A percentile compares a stretch with the other conserved stretches of the same genome.
These are phyloP conservation scores for Torulaspora globosa DNA, from an alignment of 1,139 yeast genomes.

Conservation along the genomic window DNA sequence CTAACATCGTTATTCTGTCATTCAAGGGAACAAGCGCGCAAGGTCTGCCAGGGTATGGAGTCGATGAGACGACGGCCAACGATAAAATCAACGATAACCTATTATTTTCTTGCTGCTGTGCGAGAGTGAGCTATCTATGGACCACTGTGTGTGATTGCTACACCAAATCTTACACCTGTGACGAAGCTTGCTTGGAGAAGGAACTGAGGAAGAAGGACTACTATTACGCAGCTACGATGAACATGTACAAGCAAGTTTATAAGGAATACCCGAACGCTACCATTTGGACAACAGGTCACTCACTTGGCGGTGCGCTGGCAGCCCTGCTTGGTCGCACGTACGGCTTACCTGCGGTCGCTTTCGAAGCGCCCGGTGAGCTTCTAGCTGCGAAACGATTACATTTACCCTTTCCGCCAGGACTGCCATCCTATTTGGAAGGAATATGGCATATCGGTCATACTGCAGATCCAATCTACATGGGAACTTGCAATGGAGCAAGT, in stretches of 20 bases:
- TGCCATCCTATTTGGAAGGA: constrained; percentile 73
- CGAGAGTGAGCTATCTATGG: constrained; percentile 89
- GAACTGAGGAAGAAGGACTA: constrained; percentile 72
- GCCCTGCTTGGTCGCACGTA: constrained; percentile 80
- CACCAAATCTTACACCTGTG: constrained; percentile 79
- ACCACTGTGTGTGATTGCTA: constrained; percentile 94
- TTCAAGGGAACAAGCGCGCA: constrained; percentile 94
- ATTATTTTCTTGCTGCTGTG: constrained; percentile 93
- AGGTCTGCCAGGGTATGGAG: constrained; percentile 66
- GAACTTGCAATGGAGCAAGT: constrained; percentile 93
- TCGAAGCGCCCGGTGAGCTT: constrained; percentile 91
- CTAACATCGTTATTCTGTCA: constrained; percentile 69
- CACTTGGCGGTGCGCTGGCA: constrained; percentile 87
- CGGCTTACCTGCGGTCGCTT: constrained; percentile 85
- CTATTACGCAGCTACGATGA: constrained; percentile 77
- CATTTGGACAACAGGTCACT: constrained; percentile 94
- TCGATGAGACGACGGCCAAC: constrained; percentile 70
- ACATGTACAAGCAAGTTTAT: constrained; percentile 71
- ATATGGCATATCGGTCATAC: constrained; percentile 96
- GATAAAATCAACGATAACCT: constrained; percentile 87
- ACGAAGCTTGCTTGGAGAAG: constrained; percentile 77
- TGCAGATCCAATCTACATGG: constrained; percentile 96
- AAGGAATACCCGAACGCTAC: constrained; percentile 62
- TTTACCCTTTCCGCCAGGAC: constrained; percentile 89
- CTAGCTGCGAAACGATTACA: constrained; percentile 80